A percentile compares a stretch with the other conserved stretches of the same genome.
phyloP scores from a whole-genome alignment of 345 rosid genomes.

The Arabidopsis suecica region DNA sequence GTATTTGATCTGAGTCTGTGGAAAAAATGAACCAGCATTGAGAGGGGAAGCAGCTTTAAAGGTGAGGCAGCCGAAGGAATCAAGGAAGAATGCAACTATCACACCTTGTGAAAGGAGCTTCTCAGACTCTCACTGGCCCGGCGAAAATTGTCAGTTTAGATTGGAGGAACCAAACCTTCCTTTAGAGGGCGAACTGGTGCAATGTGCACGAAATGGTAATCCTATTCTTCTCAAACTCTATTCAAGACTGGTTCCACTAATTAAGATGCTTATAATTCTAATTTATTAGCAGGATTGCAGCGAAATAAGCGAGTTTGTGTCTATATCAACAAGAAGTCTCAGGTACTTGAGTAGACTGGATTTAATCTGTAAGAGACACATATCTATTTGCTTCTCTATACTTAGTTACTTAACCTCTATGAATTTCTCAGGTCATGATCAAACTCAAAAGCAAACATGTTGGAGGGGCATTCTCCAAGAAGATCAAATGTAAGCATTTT shows the following conservation, averaged over 20 bases:
- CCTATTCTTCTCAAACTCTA: constrained; percentile 7
- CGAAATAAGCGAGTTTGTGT: constrained; percentile 37
- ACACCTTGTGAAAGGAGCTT: constrained; percentile 69
- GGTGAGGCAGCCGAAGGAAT: constrained; percentile 73
- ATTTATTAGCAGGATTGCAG: constrained; percentile 30
- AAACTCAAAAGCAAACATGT: constrained; percentile 49
- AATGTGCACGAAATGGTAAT: constrained; percentile 36
- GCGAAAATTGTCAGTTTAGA: constrained; percentile 38
- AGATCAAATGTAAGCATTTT: constrained; percentile 40
- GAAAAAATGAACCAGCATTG: constrained; percentile 53
- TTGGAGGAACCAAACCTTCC: constrained; percentile 15
- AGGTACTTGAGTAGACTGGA: constrained; percentile 28
- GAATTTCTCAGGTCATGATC: constrained; percentile 40
- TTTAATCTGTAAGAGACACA: neutral
- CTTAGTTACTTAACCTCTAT: neutral
- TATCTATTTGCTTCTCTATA: neutral
- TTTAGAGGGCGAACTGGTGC: constrained; percentile 33
- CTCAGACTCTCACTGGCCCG: constrained; percentile 47
- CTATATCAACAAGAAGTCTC: constrained; percentile 47
- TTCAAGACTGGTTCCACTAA: constrained; percentile 10
- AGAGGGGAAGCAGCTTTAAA: constrained; percentile 78
- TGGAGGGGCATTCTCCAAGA: constrained; percentile 48
- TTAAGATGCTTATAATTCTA: constrained; percentile 10
- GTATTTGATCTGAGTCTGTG: neutral
- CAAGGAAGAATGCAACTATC: constrained; percentile 75